A percentile compares a stretch with the other conserved stretches of the same genome.
These are phyloP conservation scores for Spergularia bocconei DNA, from an alignment of 148 eudicot genomes.

Conservation along the genomic window DNA sequence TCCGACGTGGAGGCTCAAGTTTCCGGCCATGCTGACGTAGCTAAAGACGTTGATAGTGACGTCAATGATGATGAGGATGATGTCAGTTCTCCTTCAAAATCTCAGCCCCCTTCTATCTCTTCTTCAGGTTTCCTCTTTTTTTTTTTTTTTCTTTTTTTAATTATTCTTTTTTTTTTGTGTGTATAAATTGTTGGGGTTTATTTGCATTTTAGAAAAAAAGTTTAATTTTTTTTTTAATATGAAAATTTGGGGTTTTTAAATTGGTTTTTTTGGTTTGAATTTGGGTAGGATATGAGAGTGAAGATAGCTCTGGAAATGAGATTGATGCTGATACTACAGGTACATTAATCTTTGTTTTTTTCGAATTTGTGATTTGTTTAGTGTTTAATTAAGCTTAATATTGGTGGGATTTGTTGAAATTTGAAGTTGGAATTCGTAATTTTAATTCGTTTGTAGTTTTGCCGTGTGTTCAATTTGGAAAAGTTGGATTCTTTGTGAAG, in stretches of 20 bases:
- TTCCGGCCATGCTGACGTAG: conserved; percentile 36
- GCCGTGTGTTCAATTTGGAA: background rate
- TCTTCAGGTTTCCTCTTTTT: conserved; percentile 49
- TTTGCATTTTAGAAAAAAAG: background rate
- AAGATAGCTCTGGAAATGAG: conserved; percentile 71
- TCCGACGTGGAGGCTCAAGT: conserved; percentile 58
- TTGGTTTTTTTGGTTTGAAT: conserved; percentile 16
- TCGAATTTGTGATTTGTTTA: background rate
- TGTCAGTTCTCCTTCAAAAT: background rate
- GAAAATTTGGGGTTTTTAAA: background rate
- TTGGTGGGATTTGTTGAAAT: background rate
- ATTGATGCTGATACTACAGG: conserved; percentile 64
- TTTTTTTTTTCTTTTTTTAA: background rate
- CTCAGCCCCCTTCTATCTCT: conserved; percentile 36
- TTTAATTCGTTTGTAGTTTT: background rate
- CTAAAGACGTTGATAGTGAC: background rate
- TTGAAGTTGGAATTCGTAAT: background rate
- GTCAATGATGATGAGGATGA: conserved; percentile 16
- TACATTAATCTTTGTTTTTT: conserved; percentile 11
- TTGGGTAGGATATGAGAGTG: conserved; percentile 71
- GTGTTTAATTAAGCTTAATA: background rate
- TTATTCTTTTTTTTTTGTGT: background rate
- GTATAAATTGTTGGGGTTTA: background rate
- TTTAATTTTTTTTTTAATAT: background rate
- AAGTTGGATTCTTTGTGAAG: background rate